Evolutionary conservation across 2,329 filamentous ascomycete genomes (phyloP).

Genomic region (Graphilbum sp.): DNA sequence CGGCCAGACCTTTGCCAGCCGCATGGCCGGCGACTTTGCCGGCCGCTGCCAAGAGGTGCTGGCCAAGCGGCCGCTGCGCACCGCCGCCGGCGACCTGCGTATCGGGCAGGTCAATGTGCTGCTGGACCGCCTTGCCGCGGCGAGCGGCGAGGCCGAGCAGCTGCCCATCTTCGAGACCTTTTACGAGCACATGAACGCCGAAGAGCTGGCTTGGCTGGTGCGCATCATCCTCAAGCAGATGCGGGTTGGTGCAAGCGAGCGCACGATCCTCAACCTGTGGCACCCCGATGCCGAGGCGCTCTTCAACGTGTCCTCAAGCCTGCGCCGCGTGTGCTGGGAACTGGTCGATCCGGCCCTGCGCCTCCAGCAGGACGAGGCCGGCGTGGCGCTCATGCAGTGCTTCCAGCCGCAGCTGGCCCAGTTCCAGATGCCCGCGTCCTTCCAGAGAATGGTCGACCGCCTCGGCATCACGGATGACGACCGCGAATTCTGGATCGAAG

Average conservation of each 20-base stretch:
- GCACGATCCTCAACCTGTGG: constrained; percentile 72
- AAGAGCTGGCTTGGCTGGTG: constrained; percentile 88
- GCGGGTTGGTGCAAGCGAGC: constrained; percentile 65
- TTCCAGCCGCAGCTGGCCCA: constrained; percentile 93
- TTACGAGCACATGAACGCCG: constrained; percentile 80
- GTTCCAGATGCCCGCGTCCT: constrained; percentile 65
- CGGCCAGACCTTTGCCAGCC: constrained; percentile 43
- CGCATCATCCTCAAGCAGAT: constrained; percentile 76
- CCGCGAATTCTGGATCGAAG: constrained; percentile 84
- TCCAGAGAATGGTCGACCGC: constrained; percentile 61
- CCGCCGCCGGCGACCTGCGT: constrained; percentile 58
- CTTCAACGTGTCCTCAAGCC: constrained; percentile 81
- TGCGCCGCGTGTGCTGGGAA: constrained; percentile 90
- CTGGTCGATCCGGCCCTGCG: constrained; percentile 56
- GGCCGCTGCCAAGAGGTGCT: constrained; percentile 77
- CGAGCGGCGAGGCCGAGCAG: constrained; percentile 70
- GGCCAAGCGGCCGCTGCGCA: constrained; percentile 64
- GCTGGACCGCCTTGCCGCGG: constrained; percentile 61
- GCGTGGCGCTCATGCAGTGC: constrained; percentile 75
- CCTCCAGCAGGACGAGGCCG: constrained; percentile 58
- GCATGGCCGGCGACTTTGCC: constrained; percentile 79
- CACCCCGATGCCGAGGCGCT: constrained; percentile 61
- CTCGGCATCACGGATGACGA: constrained; percentile 52
- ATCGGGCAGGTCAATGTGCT: constrained; percentile 81
- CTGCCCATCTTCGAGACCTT: constrained; percentile 66